phyloP scores from a whole-genome alignment of 495 filamentous ascomycete genomes.

The Xylaria intraflava region DNA sequence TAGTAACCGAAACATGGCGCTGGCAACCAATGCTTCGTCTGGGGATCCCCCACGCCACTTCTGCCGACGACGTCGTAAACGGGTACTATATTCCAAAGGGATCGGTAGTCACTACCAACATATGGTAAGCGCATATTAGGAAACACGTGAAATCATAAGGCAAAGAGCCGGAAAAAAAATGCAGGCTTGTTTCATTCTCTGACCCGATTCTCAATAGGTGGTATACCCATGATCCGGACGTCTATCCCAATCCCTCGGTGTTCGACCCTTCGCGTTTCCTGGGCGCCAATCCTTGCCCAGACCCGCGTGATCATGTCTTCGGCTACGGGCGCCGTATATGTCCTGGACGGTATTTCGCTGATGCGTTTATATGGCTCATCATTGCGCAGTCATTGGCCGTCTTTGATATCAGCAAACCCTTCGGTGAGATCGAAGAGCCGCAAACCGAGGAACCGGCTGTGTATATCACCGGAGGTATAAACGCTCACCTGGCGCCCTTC shows the following conservation, averaged over 20 bases:
- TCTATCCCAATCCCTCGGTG: conserved; percentile 30
- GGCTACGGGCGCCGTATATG: conserved; percentile 47
- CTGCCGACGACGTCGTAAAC: conserved; percentile 29
- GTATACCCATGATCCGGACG: conserved; percentile 23
- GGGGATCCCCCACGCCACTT: conserved; percentile 28
- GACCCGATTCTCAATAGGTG: no score
- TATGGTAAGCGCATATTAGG: conserved; percentile 4
- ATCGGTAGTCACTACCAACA: conserved; percentile 34
- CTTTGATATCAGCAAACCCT: conserved; percentile 29
- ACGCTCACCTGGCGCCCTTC: conserved; percentile 22
- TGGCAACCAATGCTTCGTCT: conserved; percentile 18
- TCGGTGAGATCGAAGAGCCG: conserved; percentile 24
- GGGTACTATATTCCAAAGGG: conserved; percentile 39
- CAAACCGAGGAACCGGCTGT: conserved; percentile 5
- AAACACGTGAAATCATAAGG: no score
- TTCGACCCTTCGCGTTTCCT: conserved; percentile 39
- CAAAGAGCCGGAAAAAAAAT: no score
- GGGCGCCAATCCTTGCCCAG: conserved; percentile 31
- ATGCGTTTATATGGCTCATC: conserved; percentile 35
- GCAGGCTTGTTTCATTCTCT: no score
- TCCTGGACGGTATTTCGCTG: conserved; percentile 41
- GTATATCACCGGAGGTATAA: conserved; percentile 22
- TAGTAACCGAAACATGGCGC: conserved; percentile 23
- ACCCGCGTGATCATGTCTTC: conserved; percentile 36
- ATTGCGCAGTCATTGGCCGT: conserved; percentile 36